These are phyloP conservation scores for slime mould (Dictyostelium discoideum) DNA, from an alignment of 78 protist genomes.

Conservation along the genomic window DNA sequence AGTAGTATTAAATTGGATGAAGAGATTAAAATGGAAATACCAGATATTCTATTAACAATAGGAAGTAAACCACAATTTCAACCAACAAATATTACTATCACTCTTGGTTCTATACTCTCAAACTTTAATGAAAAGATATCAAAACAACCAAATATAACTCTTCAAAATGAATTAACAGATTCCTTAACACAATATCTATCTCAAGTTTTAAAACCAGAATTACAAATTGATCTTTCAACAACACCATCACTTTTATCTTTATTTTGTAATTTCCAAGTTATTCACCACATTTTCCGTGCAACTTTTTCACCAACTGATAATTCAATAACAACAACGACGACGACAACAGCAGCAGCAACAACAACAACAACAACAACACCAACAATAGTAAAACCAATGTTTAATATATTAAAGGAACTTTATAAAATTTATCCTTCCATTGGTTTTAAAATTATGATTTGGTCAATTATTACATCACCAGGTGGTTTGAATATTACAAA, in stretches of 20 bases:
- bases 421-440: conserved; percentile 25
- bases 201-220: background rate
- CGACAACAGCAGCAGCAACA: background rate
- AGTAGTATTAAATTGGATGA: conserved; percentile 41
- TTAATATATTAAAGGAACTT: conserved; percentile 17
- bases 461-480: conserved; percentile 25
- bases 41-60: conserved; percentile 18
- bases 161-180: background rate
- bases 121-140: conserved; percentile 1
- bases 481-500: conserved; percentile 25
- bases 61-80: conserved; percentile 50
- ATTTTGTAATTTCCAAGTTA: conserved; percentile 32
- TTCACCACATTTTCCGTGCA: conserved; percentile 38
- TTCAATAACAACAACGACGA: background rate
- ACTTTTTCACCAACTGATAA: background rate
- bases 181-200: background rate
- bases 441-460: conserved; percentile 23
- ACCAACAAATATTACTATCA: conserved; percentile 33
- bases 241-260: background rate
- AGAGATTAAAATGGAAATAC: conserved; percentile 61
- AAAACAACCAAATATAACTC: background rate
- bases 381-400: background rate
- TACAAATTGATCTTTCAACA: background rate
- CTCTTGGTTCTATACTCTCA: conserved; percentile 8
- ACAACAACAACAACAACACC: background rate